Base-by-base conservation (phyloP, 2,329 filamentous ascomycete species). In the Aureobasidium sp. region DNA sequence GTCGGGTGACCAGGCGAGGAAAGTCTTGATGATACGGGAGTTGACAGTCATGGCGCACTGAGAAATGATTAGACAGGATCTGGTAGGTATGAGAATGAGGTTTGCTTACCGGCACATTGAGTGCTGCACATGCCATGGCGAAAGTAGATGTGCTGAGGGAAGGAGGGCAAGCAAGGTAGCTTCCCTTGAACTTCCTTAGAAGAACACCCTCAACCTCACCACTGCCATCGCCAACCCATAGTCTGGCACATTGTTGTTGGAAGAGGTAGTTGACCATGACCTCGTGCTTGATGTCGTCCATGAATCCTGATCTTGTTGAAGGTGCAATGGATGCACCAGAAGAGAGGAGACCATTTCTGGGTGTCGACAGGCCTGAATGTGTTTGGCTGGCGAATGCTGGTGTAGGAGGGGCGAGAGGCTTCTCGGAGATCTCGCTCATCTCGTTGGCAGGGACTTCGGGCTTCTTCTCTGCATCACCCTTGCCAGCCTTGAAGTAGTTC, bases 231-330 rank as follows among this genome's bases (percentile, higher is more conserved):
- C 83, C 84, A 25, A 91, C 85, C 89, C 89, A 91, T 37, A 90
- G 79, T 64, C 85, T 82, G 13, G 83, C 82, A 69, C 87, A 90
- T 74, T 91, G 88, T 71, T 91, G 87, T 72, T 91, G 88, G 73
- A 90, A 90, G 30, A 92, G 78, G 71, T 90, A 90, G 74, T 89
- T 91, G 63, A 89, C 87, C 88, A 91, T 91, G 64, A 91, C 86
- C 73, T 91, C 88, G 69, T 90, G 86, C 73, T 88, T 89, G 74
- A 90, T 88, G 64, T 89, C 87, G 63, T 89, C 86, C 11, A 88
- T 73, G 63, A 87, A 64, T 1, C 51, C 57, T 21, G 63, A 61
- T 47, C 60, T 63, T 10, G 53, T 29, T 10, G 66, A 68, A 13
- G 62, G 61, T 41, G 65, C 53, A 27, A 82, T 70, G 0, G 83